Evolutionary conservation across 306 rosid genomes (phyloP).

Genomic region (Psophocarpus tetragonolobus): DNA sequence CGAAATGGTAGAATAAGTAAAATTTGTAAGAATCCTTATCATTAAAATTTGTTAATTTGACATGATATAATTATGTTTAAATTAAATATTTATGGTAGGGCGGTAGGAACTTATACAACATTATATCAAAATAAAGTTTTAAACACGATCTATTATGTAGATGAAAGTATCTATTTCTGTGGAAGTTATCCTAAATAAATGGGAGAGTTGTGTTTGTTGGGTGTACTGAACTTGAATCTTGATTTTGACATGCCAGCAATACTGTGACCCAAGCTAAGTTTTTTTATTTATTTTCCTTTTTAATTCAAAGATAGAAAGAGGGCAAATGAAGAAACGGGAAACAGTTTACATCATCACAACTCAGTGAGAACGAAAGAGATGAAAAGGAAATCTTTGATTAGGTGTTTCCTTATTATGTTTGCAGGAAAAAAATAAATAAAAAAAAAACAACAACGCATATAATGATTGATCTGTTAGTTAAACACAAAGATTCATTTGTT

Average conservation of each 20-base stretch:
- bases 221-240: background rate
- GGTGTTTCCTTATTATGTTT: background rate
- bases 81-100: background rate
- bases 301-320: background rate
- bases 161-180: background rate
- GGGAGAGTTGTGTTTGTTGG: background rate
- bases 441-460: too few species aligned
- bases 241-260: slow-evolving; percentile 10
- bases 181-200: background rate
- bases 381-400: background rate
- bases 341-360: background rate
- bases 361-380: background rate
- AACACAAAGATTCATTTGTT: too few species aligned
- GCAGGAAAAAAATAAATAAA: too few species aligned
- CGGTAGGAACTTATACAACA: background rate
- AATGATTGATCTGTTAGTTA: too few species aligned
- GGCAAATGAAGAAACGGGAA: background rate
- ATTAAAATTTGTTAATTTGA: background rate
- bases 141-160: background rate
- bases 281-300: background rate
- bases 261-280: background rate
- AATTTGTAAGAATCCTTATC: background rate
- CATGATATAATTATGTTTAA: background rate
- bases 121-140: background rate
- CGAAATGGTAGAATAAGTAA: background rate